Base-by-base conservation (phyloP, 257 asterid genomes). In the Solanum gandarillasii region DNA sequence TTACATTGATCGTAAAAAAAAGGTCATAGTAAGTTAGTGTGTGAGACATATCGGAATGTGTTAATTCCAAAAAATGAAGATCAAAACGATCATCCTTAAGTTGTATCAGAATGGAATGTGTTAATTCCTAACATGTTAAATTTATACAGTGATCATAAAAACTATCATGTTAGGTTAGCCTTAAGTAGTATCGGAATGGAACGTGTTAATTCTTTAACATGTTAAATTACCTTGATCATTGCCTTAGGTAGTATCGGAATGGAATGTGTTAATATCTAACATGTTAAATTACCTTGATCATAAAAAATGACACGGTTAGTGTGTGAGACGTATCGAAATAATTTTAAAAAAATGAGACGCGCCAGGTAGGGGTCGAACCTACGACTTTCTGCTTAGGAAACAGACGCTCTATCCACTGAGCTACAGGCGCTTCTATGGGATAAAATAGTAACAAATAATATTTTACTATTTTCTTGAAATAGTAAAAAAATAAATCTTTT, bases 301-400 rank as follows among this genome's bases (percentile, higher is more conserved):
- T 60, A 0, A 3, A n/a, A 55, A 55, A 55, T 55, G 65, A 7
- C 65, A 55, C 2, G 4, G 25, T 6, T 18, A 52, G 4, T 1
- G 4, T 52, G 62, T 20, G 65, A 55, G 65, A 55, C 11, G 25
- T 18, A 52, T 52, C 10, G 8, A 18, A 52, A 18, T 52, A 18
- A 52, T 52, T 52, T 52, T 6, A 55, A 41, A 84, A 84, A 11
- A 38, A 7, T 2, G 2, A 3, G 6, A 5, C 98, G 98, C 98
- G 95, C 98, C 98, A 95, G 98, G 95, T 93, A 95, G 98, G 96
- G 98, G 96, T 94, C 98, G 98, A 94, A 95, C 98, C 98, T 95
- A 93, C 96, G 95, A 90, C 98, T 92, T 95, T 95, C 98, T 94
- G 98, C 98, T 96, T 96, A 95, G 98, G 97, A 96, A 95, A 96